Percentiles rank a stretch among this genome's conserved stretches.
Evolutionary conservation across 257 asterid genomes (phyloP).

Genomic region (Solanum etuberosum): DNA sequence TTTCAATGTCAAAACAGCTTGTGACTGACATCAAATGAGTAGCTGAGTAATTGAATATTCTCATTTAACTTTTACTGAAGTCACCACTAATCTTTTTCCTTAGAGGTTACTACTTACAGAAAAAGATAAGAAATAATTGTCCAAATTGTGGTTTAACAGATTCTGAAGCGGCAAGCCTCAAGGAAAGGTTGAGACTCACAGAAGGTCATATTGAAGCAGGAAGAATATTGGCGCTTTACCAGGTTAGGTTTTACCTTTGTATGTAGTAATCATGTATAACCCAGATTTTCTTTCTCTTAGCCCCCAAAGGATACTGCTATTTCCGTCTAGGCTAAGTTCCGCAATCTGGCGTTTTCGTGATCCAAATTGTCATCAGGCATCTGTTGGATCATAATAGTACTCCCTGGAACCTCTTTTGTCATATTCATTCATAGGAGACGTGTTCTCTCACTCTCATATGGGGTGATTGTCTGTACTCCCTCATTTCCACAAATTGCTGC

Average conservation of each 20-base stretch:
- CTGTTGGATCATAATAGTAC: not conserved
- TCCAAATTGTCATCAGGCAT: not conserved
- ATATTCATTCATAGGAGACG: not conserved
- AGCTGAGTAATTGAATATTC: not conserved
- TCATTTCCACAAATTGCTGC: not conserved
- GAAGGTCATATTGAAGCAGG: slow-evolving; percentile 97
- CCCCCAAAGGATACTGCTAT: not conserved
- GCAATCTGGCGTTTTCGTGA: not conserved
- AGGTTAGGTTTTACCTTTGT: slow-evolving; percentile 29
- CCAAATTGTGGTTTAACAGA: slow-evolving; percentile 24
- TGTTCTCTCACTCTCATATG: not conserved
- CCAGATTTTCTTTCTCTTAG: not conserved
- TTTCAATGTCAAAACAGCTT: not conserved
- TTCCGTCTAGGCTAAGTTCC: not conserved
- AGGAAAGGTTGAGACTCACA: slow-evolving; percentile 55
- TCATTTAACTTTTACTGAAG: not conserved
- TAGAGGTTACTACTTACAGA: not conserved
- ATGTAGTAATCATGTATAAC: not conserved
- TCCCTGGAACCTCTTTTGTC: not conserved
- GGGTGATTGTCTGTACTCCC: not conserved
- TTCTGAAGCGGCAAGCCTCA: slow-evolving; percentile 40
- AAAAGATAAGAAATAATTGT: not conserved
- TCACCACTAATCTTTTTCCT: not conserved
- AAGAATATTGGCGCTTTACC: slow-evolving; percentile 70
- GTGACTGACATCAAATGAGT: not conserved